Base-by-base conservation (phyloP, 352 stramenopile species). In the Pythium periplocum region DNA sequence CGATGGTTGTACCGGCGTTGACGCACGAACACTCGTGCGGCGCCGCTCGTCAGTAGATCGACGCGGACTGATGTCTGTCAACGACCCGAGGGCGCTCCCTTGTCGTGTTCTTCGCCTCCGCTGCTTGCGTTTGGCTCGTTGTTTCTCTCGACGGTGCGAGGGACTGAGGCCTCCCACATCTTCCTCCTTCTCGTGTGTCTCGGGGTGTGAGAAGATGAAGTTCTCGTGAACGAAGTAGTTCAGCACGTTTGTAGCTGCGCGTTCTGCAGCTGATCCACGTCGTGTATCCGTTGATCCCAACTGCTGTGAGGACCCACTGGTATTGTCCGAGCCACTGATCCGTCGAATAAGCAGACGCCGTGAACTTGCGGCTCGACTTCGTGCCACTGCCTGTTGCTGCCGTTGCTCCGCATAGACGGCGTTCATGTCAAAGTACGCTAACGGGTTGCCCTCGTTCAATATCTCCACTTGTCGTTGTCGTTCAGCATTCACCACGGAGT, bases 211-310 rank as follows among this genome's bases (percentile, higher is more conserved):
- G 49, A 85, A 90, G 17, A 86, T 77, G 48, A 84, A 90, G 41
- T 90, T 86, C 4, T 86, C 74, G 39, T 83, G 73, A 2, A 81
- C 58, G 34, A 78, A 71, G 12, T 86, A 74, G 17, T 71, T 81
- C 57, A 82, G 64, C 1, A 64, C 66, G 47, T 75, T 64, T 5
- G 45, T 57, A 0, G 61, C 48, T 1, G 53, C 52, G 5, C 35
- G 36, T 8, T 68, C 53, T 2, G 55, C 26, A 38, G 5, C 32
- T 3, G 35, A 26, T 26, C 17, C 17, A 26, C 17, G 17, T 26
- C 17, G 17, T 26, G 17, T 26, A 26, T 26, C 17, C 17, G 17
- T 26, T 26, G 17, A 26, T 26, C 17, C 17, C 17, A 26, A 26
- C 17, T 26, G 17, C 17, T 26, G 17, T 26, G 17, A 26, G 17